These are phyloP conservation scores for Tylopilus rubrobrunneus DNA, from an alignment of 768 basidiomycete genomes.

Conservation along the genomic window DNA sequence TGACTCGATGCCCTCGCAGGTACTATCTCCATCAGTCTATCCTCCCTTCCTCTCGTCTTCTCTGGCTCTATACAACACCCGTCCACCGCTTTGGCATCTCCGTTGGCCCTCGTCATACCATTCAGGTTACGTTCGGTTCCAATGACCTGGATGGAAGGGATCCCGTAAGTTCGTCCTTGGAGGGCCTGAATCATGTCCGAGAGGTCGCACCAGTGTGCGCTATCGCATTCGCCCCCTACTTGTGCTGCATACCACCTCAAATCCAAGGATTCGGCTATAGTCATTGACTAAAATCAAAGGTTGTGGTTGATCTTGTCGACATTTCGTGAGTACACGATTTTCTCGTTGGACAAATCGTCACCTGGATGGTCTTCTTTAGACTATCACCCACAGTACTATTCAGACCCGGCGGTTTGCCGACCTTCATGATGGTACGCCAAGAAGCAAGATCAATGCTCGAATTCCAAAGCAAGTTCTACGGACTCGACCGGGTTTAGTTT, in stretches of 20 bases:
- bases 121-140: constrained; percentile 49
- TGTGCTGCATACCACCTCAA: constrained; percentile 55
- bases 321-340: constrained; percentile 21
- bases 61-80: constrained; percentile 91
- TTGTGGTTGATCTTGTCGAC: constrained; percentile 28
- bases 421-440: constrained; percentile 38
- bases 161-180: constrained; percentile 11
- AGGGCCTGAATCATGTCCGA: constrained; percentile 41
- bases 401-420: constrained; percentile 33
- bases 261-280: constrained; percentile 46
- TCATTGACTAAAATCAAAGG: background rate
- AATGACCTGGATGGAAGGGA: constrained; percentile 29
- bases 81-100: too few species aligned
- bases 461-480: background rate
- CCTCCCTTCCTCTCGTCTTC: constrained; percentile 92
- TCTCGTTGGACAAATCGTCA: background rate
- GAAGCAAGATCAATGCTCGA: background rate
- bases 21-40: constrained; percentile 82
- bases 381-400: constrained; percentile 32
- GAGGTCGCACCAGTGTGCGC: constrained; percentile 42
- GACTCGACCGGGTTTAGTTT: constrained; percentile 18
- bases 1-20: constrained; percentile 36
- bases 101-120: too few species aligned
- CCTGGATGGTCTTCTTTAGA: constrained; percentile 19
- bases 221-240: constrained; percentile 40